phyloP scores from a whole-genome alignment of 2,329 filamentous ascomycete species.

The Pseudocercospora vitis region DNA sequence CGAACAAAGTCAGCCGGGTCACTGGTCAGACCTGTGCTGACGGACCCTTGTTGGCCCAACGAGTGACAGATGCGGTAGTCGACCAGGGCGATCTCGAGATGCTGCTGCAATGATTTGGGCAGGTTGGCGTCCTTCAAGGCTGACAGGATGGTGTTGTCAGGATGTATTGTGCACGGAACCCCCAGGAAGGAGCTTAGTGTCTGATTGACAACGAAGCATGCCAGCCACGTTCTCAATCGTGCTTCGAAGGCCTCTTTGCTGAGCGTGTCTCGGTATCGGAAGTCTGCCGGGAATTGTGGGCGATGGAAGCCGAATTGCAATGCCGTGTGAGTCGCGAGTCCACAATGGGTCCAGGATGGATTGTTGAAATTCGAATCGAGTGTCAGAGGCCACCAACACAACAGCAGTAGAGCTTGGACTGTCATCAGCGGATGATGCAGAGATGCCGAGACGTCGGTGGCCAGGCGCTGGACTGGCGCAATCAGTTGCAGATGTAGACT shows the following conservation, averaged over 20 bases:
- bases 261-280: slow-evolving; percentile 1
- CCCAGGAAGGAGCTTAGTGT: slow-evolving; percentile 9
- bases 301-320: slow-evolving; percentile 14
- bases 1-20: slow-evolving; percentile 5
- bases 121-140: slow-evolving; percentile 5
- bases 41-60: slow-evolving; percentile 5
- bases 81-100: slow-evolving; percentile 9
- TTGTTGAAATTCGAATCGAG: slow-evolving; percentile 7
- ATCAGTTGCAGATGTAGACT: not conserved
- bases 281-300: slow-evolving; percentile 9
- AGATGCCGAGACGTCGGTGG: slow-evolving; percentile 6
- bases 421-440: slow-evolving; percentile 5
- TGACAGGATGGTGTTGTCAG: slow-evolving; percentile 11
- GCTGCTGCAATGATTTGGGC: slow-evolving; percentile 7
- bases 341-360: slow-evolving; percentile 13
- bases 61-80: slow-evolving; percentile 11
- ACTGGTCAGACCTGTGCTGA: not conserved
- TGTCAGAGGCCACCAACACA: slow-evolving; percentile 14
- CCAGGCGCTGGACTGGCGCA: slow-evolving; percentile 6
- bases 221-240: slow-evolving; percentile 7
- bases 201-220: slow-evolving; percentile 14
- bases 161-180: slow-evolving; percentile 9
- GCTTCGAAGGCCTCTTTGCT: not conserved
- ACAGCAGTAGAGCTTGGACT: slow-evolving; percentile 8
- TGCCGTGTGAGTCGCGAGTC: slow-evolving; percentile 10